phyloP scores from a whole-genome alignment of 1,284 basidiomycete genomes.

The Ganoderma lingzhi region DNA sequence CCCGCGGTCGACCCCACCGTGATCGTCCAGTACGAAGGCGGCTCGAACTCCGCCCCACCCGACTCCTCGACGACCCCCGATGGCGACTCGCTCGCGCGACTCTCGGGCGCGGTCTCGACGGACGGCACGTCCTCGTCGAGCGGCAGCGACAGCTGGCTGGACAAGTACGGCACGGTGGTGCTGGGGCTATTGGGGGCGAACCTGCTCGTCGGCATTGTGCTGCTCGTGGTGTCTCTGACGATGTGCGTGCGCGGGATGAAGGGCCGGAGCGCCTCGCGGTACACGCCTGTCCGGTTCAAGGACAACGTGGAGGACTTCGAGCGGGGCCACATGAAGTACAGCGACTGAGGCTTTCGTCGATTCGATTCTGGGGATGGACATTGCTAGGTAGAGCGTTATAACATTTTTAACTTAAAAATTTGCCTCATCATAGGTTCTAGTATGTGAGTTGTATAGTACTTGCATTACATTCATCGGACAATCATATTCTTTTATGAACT shows the following conservation, averaged over 20 bases:
- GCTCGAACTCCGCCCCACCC: neutral
- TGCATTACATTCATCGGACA: too few relatives aligned
- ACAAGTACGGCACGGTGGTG: slow-evolving; percentile 12
- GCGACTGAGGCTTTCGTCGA: slow-evolving; percentile 1
- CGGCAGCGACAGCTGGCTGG: slow-evolving; percentile 1
- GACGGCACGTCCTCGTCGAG: slow-evolving; percentile 1
- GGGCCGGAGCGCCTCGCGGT: slow-evolving; percentile 17
- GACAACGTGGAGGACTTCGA: slow-evolving; percentile 15
- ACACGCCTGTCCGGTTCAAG: slow-evolving; percentile 23
- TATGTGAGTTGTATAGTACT: too few relatives aligned
- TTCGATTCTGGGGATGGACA: too few relatives aligned
- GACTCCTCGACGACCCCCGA: neutral
- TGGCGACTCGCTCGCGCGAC: too few relatives aligned
- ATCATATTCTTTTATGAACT: too few relatives aligned
- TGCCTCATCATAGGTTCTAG: too few relatives aligned
- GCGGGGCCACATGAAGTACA: slow-evolving; percentile 12
- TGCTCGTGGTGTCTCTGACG: slow-evolving; percentile 16
- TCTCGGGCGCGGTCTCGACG: too few relatives aligned
- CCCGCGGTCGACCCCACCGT: slow-evolving; percentile 24
- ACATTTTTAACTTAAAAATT: too few relatives aligned
- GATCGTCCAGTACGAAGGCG: slow-evolving; percentile 15
- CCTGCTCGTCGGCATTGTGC: slow-evolving; percentile 18
- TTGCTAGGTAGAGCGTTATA: too few relatives aligned
- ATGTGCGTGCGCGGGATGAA: slow-evolving; percentile 26
- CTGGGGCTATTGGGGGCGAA: slow-evolving; percentile 23